These are phyloP conservation scores for Cystofilobasidium ferigula DNA, from an alignment of 768 basidiomycete species.

Conservation along the genomic window DNA sequence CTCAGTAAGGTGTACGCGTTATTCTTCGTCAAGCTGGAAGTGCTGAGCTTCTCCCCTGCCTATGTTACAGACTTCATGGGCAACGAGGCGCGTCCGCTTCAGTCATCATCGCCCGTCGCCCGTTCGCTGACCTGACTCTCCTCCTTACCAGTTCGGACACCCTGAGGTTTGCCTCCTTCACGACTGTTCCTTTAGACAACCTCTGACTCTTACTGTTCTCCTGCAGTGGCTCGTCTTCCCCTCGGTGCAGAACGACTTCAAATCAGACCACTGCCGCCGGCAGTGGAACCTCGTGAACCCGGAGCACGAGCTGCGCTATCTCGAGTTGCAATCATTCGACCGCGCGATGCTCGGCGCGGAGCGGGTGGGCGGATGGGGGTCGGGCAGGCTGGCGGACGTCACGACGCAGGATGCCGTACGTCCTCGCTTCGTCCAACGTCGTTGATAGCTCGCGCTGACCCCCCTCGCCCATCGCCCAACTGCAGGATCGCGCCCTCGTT, in stretches of 20 bases:
- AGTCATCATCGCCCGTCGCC: neutral
- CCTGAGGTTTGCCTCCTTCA: slow-evolving; percentile 21
- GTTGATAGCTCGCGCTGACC: neutral
- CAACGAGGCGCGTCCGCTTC: slow-evolving; percentile 24
- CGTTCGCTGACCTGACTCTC: neutral
- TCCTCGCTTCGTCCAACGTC: neutral
- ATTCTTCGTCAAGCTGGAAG: neutral
- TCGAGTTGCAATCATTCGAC: slow-evolving; percentile 21
- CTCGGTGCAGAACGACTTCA: slow-evolving; percentile 22
- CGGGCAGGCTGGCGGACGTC: slow-evolving; percentile 13
- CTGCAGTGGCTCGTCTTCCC: slow-evolving; percentile 28
- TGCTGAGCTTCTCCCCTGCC: neutral
- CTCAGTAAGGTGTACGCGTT: slow-evolving; percentile 16
- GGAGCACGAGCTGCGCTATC: slow-evolving; percentile 19
- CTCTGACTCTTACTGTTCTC: neutral
- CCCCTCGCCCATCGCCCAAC: neutral
- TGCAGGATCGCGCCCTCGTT: slow-evolving; percentile 10
- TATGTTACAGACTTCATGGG: slow-evolving; percentile 27
- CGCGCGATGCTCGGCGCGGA: slow-evolving; percentile 16
- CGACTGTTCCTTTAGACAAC: neutral
- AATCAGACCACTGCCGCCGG: slow-evolving; percentile 24
- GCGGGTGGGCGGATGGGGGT: slow-evolving; percentile 14
- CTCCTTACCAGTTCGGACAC: slow-evolving; percentile 26
- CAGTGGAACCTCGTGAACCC: slow-evolving; percentile 27
- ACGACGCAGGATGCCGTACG: slow-evolving; percentile 22